Evolutionary conservation across 345 rosid species (phyloP), one percentile per base, ranked within the genome.

Genomic region (Lepidium aucheri): DNA sequence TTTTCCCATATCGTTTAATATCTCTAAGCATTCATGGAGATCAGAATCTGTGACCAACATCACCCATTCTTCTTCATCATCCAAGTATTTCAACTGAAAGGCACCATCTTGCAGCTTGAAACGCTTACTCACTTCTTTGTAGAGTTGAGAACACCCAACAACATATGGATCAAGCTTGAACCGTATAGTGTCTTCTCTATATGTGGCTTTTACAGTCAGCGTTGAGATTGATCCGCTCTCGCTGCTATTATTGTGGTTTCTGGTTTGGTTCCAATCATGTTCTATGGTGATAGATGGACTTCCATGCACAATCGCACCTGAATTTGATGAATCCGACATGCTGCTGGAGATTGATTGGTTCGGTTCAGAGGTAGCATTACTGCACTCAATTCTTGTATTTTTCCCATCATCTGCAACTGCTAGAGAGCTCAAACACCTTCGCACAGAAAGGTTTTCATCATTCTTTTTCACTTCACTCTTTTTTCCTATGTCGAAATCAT

Each of bases 31-130:
- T 80, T 90, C 98, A 51, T 84, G 85, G 43, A 88, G 83, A 80
- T 93, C 98, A 1, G 83, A 83, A 69, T 90, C 91, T 34, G 68
- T 82, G 17, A 80, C 80, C 43, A 90, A 60, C 83, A 93, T 62
- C 64, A 93, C 94, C 97, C 97, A 93, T 68, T 93, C 97, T 14
- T 88, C 90, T 65, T 93, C 98, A 7, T 90, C 98, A 7, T 90
- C 97, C 30, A 93, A 69, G 61, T 93, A 90, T 76, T 81, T 87
- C 60, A 92, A 87, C 74, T 81, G 90, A 84, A 92, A 92, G 2
- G 82, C 64, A 5, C 89, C 93, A 1, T 71, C 79, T 54, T 81
- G 84, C 58, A 92, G 47, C 60, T 81, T 87, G 82, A 92, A 85
- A 58, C 98, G 82, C 74, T 73, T 85, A 16, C 80, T 85, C 17